A percentile compares a stretch with the other conserved stretches of the same genome.
These are phyloP conservation scores for Arachis hypogaea DNA, from an alignment of 306 rosid genomes.

Conservation along the genomic window DNA sequence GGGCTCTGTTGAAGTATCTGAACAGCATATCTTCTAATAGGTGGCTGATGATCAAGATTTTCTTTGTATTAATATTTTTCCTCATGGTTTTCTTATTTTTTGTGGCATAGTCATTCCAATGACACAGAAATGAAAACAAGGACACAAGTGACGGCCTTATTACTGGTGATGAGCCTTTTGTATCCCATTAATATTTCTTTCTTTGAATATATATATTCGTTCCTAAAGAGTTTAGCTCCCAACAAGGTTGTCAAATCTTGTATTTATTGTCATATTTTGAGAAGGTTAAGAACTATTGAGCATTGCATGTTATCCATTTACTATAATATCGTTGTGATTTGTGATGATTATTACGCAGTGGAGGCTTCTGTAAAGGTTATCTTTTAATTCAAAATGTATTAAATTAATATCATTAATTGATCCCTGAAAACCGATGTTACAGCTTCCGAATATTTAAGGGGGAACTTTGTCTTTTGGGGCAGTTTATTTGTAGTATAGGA, in stretches of 20 bases:
- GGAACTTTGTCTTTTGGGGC: no score
- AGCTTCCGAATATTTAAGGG: no score
- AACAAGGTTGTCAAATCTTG: conserved; percentile 48
- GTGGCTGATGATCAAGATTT: conserved; percentile 99
- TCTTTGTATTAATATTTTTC: conserved; percentile 93
- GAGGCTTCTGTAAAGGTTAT: not conserved
- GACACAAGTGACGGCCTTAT: conserved; percentile 39
- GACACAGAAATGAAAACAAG: conserved; percentile 45
- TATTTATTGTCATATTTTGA: conserved; percentile 45
- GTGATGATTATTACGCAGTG: conserved; percentile 14
- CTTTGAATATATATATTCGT: conserved; percentile 37
- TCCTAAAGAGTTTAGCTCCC: conserved; percentile 36
- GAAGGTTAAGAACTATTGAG: conserved; percentile 41
- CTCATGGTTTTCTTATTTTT: conserved; percentile 97
- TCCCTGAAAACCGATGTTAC: no score
- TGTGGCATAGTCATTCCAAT: conserved; percentile 73
- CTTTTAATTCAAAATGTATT: no score
- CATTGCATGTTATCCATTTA: conserved; percentile 22
- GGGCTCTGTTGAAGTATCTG: conserved; percentile 87
- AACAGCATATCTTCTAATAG: conserved; percentile 95
- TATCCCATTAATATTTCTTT: conserved; percentile 37
- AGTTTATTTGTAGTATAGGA: no score
- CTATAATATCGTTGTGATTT: not conserved
- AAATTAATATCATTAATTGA: no score
- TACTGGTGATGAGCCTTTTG: conserved; percentile 41